Evolutionary conservation across 169 alveolate species (phyloP), one percentile per base, ranked within the genome.

Genomic region (Perkinsus olseni): DNA sequence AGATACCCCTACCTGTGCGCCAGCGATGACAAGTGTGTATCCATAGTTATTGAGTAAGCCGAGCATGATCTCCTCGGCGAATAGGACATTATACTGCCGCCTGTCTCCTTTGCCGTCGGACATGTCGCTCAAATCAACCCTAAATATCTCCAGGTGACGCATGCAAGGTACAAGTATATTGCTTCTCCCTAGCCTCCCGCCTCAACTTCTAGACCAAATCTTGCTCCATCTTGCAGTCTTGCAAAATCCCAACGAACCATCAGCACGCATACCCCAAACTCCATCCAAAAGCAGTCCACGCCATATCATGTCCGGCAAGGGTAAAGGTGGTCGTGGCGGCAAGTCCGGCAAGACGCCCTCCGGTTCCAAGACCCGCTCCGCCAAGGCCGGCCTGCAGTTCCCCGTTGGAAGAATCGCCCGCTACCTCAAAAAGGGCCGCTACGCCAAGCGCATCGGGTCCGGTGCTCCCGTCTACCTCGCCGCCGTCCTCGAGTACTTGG

Each of bases 381-480:
- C 99, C 92, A 98, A 98, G 96, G 99, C 99, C 93, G 99, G 99
- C 94, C 98, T 99, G 74, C 99, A 98, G 97, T 99, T 99, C 98
- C 99, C 99, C 93, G 99, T 99, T 37, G 99, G 99, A 93, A 98
- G 99, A 96, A 97, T 98, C 95, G 99, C 99, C 91, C 96, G 99
- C 95, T 98, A 97, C 96, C 96, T 98, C 94, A 99, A 98, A 97
- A 96, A 97, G 93, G 99, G 99, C 74, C 96, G 99, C 94, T 98
- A 97, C 96, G 98, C 99, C 93, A 99, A 98, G 96, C 98, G 99
- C 96, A 98, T 99, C 94, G 99, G 99, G 94, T 99, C 99, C 51
- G 99, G 99, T 37, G 99, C 99, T 92, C 99, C 99, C 91, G 99
- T 99, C 74, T 98, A 98, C 97, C 95, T 98, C 91, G 99, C 99